Evolutionary conservation across 2,329 filamentous ascomycete genomes (phyloP), one percentile per base, ranked within the genome.

Genomic region (Colletotrichum sp.): DNA sequence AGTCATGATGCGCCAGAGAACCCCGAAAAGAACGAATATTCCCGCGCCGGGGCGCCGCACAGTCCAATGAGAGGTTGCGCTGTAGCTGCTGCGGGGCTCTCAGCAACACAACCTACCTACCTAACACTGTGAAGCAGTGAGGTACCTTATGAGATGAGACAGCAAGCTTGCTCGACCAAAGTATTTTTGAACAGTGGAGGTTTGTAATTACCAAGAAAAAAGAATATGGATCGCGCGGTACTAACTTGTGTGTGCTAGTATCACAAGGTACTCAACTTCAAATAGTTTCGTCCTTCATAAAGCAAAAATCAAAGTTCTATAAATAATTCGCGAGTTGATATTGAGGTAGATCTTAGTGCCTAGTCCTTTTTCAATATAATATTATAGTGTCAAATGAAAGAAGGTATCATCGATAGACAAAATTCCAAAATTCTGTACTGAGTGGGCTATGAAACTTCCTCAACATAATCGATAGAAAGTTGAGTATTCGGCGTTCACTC

Each of bases 61-160:
- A 63, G 69, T 59, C 70, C 69, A 76, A 76, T 73, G 73, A 76
- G 73, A 64, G 73, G 69, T 64, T 68, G 55, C 44, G n/a, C 44
- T 49, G 44, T 7, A 8, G 52, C 44, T 62, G 62, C 26, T 32
- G 55, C 55, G 57, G 63, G 73, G 63, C 49, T 18, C 36, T 39
- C 32, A 57, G 21, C 44, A 49, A 49, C n/a, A 2, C 16, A n/a
- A 15, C 32, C 32, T 34, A 34, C 32, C 32, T 32, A 13, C 32
- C 32, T 1, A 6, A n/a, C 44, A 21, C 44, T 13, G n/a, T 49
- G 44, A 49, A n/a, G 39, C 44, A 63, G 57, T 3, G 15, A 62
- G 26, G 60, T 28, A n/a, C 67, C 5, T n/a, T 1, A 13, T 49
- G 18, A n/a, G 18, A 49, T 49, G 44, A 49, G 18, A 49, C 39